Evolutionary conservation across 257 asterid species (phyloP).

Genomic region (Solanum phureja): DNA sequence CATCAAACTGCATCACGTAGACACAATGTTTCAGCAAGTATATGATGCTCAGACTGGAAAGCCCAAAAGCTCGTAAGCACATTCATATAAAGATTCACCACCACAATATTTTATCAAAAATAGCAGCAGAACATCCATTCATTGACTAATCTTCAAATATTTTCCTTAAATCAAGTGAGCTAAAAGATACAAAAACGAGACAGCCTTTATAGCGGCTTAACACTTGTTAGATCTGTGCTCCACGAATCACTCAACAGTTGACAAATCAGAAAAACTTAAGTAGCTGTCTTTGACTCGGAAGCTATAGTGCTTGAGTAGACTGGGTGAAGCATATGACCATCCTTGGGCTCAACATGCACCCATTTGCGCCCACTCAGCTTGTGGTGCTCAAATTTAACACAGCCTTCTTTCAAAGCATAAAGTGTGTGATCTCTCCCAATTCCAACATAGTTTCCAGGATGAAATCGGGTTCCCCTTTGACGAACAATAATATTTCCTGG

Average conservation of each 20-base stretch:
- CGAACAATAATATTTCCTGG: slow-evolving; percentile 94
- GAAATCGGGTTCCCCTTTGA: slow-evolving; percentile 93
- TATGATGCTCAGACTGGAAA: not conserved
- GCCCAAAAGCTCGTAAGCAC: not conserved
- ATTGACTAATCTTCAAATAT: not conserved
- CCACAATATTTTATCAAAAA: not conserved
- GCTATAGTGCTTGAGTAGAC: slow-evolving; percentile 29
- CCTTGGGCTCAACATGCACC: slow-evolving; percentile 92
- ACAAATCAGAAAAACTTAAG: slow-evolving; percentile 4
- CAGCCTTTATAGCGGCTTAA: not conserved
- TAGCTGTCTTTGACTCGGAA: slow-evolving; percentile 29
- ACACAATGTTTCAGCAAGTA: not conserved
- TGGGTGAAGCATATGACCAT: slow-evolving; percentile 69
- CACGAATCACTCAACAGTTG: not conserved
- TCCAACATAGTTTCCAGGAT: slow-evolving; percentile 83
- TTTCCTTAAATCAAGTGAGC: not conserved
- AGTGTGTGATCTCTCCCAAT: slow-evolving; percentile 89
- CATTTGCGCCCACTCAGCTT: slow-evolving; percentile 85
- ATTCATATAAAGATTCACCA: not conserved
- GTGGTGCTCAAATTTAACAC: slow-evolving; percentile 67
- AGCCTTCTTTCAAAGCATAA: slow-evolving; percentile 80
- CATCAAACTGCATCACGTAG: not conserved
- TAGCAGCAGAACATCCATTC: not conserved
- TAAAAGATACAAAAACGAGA: not conserved
- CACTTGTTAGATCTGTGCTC: not conserved